Percentiles rank a stretch among this genome's conserved stretches.
Conservation (phyloP, 345 rosid genomes). For the Citrus mangshanensis region DNA sequence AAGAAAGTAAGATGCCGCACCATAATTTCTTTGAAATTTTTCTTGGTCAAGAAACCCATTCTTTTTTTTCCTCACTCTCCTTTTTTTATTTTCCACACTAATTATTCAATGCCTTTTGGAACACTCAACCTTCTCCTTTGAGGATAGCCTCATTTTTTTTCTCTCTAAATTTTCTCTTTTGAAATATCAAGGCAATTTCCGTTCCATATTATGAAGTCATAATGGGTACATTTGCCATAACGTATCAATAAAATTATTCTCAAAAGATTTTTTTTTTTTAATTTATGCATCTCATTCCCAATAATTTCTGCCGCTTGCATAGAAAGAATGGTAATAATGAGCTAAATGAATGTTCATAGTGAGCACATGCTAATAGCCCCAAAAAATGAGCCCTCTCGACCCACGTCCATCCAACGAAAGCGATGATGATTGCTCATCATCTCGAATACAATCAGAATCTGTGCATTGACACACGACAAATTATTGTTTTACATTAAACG, state of each 20-base stretch:
- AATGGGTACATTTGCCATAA: too few species aligned
- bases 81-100: background rate
- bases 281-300: background rate
- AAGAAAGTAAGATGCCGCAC: background rate
- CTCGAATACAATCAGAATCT: background rate
- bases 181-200: background rate
- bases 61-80: too few species aligned
- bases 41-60: background rate
- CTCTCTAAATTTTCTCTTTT: background rate
- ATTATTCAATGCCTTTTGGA: background rate
- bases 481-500: too few species aligned
- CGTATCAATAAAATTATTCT: too few species aligned
- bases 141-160: background rate
- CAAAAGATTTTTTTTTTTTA: too few species aligned
- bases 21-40: background rate
- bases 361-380: background rate
- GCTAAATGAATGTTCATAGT: background rate
- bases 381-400: too few species aligned
- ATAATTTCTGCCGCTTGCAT: background rate
- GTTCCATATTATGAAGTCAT: too few species aligned
- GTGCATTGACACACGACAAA: too few species aligned
- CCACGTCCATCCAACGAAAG: background rate
- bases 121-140: background rate
- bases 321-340: background rate
- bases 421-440: background rate